Evolutionary conservation across 345 rosid species (phyloP), one percentile per base, ranked within the genome.

Genomic region (Toxicodendron radicans): DNA sequence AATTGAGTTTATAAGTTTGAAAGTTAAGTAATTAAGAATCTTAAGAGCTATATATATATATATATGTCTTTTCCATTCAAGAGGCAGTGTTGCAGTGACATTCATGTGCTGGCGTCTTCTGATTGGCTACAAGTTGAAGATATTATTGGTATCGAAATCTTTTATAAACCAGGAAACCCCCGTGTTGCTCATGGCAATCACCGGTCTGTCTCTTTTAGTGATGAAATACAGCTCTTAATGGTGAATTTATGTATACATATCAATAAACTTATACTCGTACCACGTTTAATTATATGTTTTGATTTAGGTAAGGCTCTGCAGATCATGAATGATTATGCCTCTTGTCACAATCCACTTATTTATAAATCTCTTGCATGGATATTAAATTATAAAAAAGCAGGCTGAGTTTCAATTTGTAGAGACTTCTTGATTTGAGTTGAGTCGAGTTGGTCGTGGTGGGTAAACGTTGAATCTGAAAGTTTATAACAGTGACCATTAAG

Each of bases 111-210:
- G 65, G 45, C 73, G 2, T 17, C n/a, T 58, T 30, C 16, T 46
- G 13, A 48, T 71, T 0, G 66, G 66, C 17, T 46, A 1, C 66
- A 27, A 59, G 17, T 71, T 46, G 41, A 23, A 20, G 5, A 33
- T 0, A 33, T 0, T 35, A 18, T 66, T 27, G 45, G 17, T 45
- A 16, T 45, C 27, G 32, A 45, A 21, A 16, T 23, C 45, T 45
- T 52, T 16, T 24, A 56, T 5, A 71, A 43, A 45, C 24, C 11
- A 17, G 65, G 66, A 52, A 45, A 46, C 11, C 58, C 66, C 57
- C 46, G 66, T 59, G 66, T 24, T 58, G 30, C 74, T 10, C 27
- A 27, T 59, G 66, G 46, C 32, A 45, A 27, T 45, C 64, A 59
- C 45, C 20, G 12, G 23, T 70, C 24, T 41, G 41, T 57, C 64